Percentiles rank a stretch among this genome's conserved stretches.
These are phyloP conservation scores for Saccharomycopsis microspora DNA, from an alignment of 805 yeast species.

Conservation along the genomic window DNA sequence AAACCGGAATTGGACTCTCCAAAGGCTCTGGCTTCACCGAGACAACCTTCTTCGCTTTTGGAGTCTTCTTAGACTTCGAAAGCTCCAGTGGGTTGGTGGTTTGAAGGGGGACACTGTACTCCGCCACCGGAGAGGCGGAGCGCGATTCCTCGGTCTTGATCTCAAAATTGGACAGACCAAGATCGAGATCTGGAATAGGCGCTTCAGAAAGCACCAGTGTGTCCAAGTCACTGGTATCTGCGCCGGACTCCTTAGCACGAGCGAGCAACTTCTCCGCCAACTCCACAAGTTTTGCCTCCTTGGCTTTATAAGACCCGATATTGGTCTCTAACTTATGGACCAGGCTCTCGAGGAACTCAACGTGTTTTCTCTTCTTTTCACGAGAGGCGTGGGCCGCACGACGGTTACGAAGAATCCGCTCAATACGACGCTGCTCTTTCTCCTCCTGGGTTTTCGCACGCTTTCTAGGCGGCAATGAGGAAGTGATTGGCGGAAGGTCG, in stretches of 20 bases:
- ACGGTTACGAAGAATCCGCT: conserved; percentile 84
- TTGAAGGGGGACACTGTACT: neutral
- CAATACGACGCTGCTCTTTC: conserved; percentile 92
- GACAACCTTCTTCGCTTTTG: no score
- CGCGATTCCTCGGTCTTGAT: neutral
- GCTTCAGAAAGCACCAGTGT: conserved; percentile 6
- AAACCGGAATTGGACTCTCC: neutral
- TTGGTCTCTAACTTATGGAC: conserved; percentile 22
- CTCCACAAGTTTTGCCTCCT: conserved; percentile 9
- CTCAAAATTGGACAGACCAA: conserved; percentile 10
- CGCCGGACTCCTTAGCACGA: conserved; percentile 7
- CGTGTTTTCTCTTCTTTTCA: conserved; percentile 89
- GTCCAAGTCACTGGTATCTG: conserved; percentile 1
- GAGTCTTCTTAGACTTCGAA: no score
- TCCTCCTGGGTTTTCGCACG: conserved; percentile 95
- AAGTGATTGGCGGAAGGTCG: conserved; percentile 22
- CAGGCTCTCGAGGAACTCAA: conserved; percentile 64
- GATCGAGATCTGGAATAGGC: conserved; percentile 14
- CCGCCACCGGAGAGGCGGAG: neutral
- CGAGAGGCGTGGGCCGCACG: conserved; percentile 97
- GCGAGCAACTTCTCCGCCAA: conserved; percentile 9
- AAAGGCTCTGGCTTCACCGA: no score
- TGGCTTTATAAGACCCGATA: conserved; percentile 9
- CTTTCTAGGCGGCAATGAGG: conserved; percentile 82
- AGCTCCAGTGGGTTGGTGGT: neutral